Conservation (phyloP, 768 basidiomycete genomes). For the Pilatotrama ljubarskyi region DNA sequence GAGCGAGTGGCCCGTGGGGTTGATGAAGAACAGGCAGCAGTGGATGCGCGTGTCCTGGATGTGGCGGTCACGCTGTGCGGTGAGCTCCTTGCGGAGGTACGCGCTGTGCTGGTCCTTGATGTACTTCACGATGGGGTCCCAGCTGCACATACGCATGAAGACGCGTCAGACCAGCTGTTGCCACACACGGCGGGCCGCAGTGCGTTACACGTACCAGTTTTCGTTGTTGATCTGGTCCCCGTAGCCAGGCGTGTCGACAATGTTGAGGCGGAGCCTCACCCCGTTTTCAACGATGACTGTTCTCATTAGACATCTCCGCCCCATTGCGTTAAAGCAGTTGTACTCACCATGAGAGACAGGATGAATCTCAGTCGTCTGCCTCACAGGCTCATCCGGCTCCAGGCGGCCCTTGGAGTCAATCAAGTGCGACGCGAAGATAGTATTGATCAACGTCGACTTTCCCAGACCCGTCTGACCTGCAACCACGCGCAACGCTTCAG, state of each 20-base stretch:
- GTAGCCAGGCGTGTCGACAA: constrained; percentile 98
- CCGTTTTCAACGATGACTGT: constrained; percentile 95
- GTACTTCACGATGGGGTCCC: constrained; percentile 99
- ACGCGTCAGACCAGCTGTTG: not conserved
- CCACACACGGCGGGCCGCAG: not conserved
- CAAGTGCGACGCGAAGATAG: constrained; percentile 97
- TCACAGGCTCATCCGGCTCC: constrained; percentile 82
- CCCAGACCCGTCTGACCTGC: constrained; percentile 95
- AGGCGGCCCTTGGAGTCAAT: constrained; percentile 97
- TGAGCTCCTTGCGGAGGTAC: constrained; percentile 97
- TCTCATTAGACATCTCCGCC: not conserved
- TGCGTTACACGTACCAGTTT: constrained; percentile 67
- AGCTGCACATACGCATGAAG: constrained; percentile 47
- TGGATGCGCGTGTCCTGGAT: constrained; percentile 99
- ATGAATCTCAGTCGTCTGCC: constrained; percentile 97
- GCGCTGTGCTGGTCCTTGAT: constrained; percentile 99
- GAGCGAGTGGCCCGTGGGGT: constrained; percentile 95
- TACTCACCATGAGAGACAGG: constrained; percentile 83
- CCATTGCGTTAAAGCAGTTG: not conserved
- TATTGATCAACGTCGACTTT: constrained; percentile 98
- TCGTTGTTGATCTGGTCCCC: constrained; percentile 99
- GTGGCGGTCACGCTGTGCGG: constrained; percentile 97
- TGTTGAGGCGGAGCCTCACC: constrained; percentile 92
- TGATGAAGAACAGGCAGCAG: constrained; percentile 98
- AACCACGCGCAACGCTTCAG: constrained; percentile 5